Evolutionary conservation across 331 rosid species (phyloP), one percentile per base, ranked within the genome.

Genomic region (Erythrophleum ivorense): DNA sequence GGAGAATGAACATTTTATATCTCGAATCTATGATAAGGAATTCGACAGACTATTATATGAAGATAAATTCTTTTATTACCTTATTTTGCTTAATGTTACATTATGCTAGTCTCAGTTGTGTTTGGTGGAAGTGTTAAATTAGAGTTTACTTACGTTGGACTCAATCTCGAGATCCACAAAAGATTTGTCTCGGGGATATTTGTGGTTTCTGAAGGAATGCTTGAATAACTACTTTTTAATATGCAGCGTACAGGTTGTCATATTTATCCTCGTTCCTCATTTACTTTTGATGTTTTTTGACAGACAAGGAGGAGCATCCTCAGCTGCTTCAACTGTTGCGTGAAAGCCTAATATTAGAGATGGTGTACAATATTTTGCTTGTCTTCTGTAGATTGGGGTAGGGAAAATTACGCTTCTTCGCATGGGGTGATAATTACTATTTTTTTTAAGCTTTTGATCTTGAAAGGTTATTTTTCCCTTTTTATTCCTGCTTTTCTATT

Each of bases 291-390:
- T 81, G 48, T n/a, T 58, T 66, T 48, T 69, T 52, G 48, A 72
- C 91, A 90, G 97, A 46, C 88, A 58, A 89, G 93, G 87, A 83
- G 88, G 83, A 90, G 97, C 81, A 84, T 95, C 83, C 76, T 95
- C 87, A 89, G 98, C 87, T 95, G 81, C 87, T 95, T 95, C 92
- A 95, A 85, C 84, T 95, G 98, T 75, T 95, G 97, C 54, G 92
- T 85, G 86, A 95, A 85, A 78, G 97, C 93, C 41, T 95, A 77
- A 90, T 52, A 43, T 14, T 34, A 33, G 45, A 38, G 53, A 40
- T 62, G 63, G 58, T 31, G 83, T 73, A 72, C 55, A 73, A 54
- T 63, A 50, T 48, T 69, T 41, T 43, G 24, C 9, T 9, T 58
- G 34, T 63, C 50, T 80, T 76, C 75, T 71, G 43, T 75, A 71